Conservation (phyloP, 805 yeast genomes). For the Metschnikowia orientalis region DNA sequence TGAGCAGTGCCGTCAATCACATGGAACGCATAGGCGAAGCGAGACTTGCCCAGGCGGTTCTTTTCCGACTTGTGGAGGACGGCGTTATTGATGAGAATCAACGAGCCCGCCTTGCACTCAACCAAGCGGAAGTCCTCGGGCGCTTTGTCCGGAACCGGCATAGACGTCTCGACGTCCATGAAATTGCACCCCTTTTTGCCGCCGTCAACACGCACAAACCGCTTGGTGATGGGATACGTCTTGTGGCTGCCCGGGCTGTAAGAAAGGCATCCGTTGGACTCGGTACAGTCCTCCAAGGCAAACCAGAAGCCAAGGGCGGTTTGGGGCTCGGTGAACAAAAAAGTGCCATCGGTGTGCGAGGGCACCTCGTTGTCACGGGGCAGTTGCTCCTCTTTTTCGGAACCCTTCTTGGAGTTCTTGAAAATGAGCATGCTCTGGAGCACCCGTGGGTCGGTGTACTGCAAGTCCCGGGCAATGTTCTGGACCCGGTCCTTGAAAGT, state of each 20-base stretch:
- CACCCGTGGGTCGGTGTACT: slow-evolving; percentile 61
- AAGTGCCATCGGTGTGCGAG: slow-evolving; percentile 71
- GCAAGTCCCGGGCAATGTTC: slow-evolving; percentile 48
- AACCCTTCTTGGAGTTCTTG: slow-evolving; percentile 52
- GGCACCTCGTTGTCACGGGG: slow-evolving; percentile 59
- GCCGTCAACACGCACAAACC: slow-evolving; percentile 55
- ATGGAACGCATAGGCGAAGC: slow-evolving; percentile 79
- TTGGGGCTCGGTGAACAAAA: slow-evolving; percentile 67
- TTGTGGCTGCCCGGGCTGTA: slow-evolving; percentile 71
- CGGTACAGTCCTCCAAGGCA: slow-evolving; percentile 70
- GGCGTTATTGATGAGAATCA: slow-evolving; percentile 66
- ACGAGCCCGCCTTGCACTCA: slow-evolving; percentile 66
- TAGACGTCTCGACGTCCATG: slow-evolving; percentile 28
- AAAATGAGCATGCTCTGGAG: slow-evolving; percentile 76
- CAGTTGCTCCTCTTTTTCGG: slow-evolving; percentile 1
- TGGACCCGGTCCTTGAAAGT: slow-evolving; percentile 50
- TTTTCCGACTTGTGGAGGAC: slow-evolving; percentile 68
- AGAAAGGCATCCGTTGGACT: slow-evolving; percentile 62
- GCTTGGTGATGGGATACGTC: slow-evolving; percentile 48
- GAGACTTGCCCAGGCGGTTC: slow-evolving; percentile 50
- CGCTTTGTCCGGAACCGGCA: slow-evolving; percentile 22
- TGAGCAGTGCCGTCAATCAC: slow-evolving; percentile 61
- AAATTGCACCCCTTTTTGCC: slow-evolving; percentile 57
- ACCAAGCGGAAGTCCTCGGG: slow-evolving; percentile 45
- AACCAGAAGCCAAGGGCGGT: slow-evolving; percentile 78